Evolutionary conservation across 441 rosid species (phyloP).

Genomic region (Bruguiera hainesii): DNA sequence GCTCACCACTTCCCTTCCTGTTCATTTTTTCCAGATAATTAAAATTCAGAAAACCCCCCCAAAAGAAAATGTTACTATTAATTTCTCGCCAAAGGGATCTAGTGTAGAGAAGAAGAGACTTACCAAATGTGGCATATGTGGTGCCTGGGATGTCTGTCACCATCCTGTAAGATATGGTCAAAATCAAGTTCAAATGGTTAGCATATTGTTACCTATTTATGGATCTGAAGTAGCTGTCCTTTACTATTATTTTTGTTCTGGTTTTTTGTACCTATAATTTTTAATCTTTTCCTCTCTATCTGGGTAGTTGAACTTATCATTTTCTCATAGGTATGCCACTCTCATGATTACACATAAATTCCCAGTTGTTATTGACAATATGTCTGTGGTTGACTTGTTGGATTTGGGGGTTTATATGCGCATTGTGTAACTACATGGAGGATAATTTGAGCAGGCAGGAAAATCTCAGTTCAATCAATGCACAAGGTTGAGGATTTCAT

Average conservation of each 20-base stretch:
- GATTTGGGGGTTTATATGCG: no score
- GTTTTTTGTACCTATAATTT: neutral
- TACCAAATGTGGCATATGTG: conserved; percentile 86
- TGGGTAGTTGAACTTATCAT: no score
- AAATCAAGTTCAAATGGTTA: conserved; percentile 11
- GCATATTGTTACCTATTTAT: neutral
- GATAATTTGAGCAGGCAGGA: no score
- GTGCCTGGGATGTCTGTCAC: conserved; percentile 98
- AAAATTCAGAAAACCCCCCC: neutral
- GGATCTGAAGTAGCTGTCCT: neutral
- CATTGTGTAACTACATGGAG: no score
- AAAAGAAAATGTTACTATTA: neutral
- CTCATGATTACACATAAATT: no score
- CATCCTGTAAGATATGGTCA: conserved; percentile 46
- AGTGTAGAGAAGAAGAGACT: conserved; percentile 12
- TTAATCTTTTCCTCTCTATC: neutral
- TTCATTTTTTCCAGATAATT: neutral
- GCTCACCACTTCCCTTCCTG: conserved; percentile 67
- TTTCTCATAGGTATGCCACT: no score
- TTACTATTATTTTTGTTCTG: neutral
- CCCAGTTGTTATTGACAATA: no score
- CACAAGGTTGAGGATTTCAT: neutral
- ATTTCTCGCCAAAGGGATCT: neutral
- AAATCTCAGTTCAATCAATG: no score
- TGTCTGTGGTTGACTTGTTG: no score